Evolutionary conservation across 768 basidiomycete genomes (phyloP).

Genomic region (Scleroderma bovista): DNA sequence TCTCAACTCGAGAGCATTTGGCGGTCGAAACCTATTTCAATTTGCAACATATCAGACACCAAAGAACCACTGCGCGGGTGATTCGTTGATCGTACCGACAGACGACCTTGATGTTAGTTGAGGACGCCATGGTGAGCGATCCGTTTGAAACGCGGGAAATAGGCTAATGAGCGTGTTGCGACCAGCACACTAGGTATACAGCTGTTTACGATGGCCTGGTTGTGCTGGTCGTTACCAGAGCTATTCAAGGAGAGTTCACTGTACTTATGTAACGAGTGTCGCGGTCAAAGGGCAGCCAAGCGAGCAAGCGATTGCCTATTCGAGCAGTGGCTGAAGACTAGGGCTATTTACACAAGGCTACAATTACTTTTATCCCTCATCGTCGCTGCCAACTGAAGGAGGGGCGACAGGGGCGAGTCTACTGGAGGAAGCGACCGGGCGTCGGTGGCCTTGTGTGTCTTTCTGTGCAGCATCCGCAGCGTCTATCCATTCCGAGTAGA

Average conservation of each 20-base stretch:
- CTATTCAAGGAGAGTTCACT: neutral
- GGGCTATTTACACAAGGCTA: neutral
- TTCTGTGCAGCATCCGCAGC: conserved; percentile 79
- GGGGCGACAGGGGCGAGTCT: conserved; percentile 28
- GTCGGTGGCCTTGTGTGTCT: conserved; percentile 48
- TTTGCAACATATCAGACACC: conserved; percentile 5
- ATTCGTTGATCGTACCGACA: conserved; percentile 70
- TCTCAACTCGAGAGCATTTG: conserved; percentile 84
- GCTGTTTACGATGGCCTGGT: neutral
- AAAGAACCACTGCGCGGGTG: neutral
- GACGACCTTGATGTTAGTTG: conserved; percentile 95
- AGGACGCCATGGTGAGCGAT: conserved; percentile 56
- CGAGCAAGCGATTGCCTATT: conserved; percentile 11
- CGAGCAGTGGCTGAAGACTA: conserved; percentile 24
- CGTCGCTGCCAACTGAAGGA: conserved; percentile 42
- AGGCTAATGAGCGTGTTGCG: conserved; percentile 9
- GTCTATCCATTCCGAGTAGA: conserved; percentile 91
- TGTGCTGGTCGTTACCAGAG: conserved; percentile 4
- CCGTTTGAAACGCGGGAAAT: conserved; percentile 13
- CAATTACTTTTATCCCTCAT: conserved; percentile 28
- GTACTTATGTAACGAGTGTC: conserved; percentile 6
- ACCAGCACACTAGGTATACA: conserved; percentile 15
- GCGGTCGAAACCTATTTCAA: conserved; percentile 78
- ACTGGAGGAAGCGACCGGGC: conserved; percentile 50
- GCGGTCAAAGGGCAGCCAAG: conserved; percentile 16